Conservation (phyloP, 2,329 filamentous ascomycete species). For the Herpotrichia juniperi region DNA sequence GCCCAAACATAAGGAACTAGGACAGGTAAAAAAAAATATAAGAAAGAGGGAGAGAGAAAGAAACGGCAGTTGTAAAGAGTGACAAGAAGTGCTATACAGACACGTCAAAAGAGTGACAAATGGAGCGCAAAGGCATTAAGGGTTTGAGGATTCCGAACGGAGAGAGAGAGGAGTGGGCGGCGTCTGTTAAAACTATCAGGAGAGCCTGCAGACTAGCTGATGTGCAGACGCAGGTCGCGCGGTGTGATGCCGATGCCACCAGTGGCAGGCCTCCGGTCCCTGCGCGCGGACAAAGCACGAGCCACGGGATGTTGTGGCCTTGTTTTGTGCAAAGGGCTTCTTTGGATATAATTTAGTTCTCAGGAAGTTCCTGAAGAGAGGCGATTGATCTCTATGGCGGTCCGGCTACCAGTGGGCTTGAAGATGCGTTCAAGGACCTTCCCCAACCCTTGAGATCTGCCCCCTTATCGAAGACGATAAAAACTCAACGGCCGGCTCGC, state of each 20-base stretch:
- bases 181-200: conserved; percentile 34
- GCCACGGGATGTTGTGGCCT: conserved; percentile 17
- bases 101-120: conserved; percentile 44
- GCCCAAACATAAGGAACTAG: conserved; percentile 38
- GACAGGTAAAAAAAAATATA: conserved; percentile 22
- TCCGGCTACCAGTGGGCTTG: conserved; percentile 15
- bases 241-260: conserved; percentile 36
- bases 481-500: conserved; percentile 10
- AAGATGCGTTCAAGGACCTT: conserved; percentile 25
- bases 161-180: conserved; percentile 35
- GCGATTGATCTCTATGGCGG: conserved; percentile 19
- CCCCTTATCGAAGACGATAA: conserved; percentile 31
- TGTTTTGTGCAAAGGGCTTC: conserved; percentile 20
- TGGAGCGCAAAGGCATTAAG: conserved; percentile 44
- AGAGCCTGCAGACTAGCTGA: conserved; percentile 25
- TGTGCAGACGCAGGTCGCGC: conserved; percentile 42
- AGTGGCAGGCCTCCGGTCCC: conserved; percentile 17
- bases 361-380: conserved; percentile 20
- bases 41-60: conserved; percentile 25
- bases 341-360: conserved; percentile 20
- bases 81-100: conserved; percentile 41
- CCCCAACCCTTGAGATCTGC: conserved; percentile 25
- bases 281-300: conserved; percentile 32
- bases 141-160: conserved; percentile 33
- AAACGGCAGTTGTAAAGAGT: conserved; percentile 38